These are phyloP conservation scores for Mycena vulgaris DNA, from an alignment of 768 basidiomycete species.

Conservation along the genomic window DNA sequence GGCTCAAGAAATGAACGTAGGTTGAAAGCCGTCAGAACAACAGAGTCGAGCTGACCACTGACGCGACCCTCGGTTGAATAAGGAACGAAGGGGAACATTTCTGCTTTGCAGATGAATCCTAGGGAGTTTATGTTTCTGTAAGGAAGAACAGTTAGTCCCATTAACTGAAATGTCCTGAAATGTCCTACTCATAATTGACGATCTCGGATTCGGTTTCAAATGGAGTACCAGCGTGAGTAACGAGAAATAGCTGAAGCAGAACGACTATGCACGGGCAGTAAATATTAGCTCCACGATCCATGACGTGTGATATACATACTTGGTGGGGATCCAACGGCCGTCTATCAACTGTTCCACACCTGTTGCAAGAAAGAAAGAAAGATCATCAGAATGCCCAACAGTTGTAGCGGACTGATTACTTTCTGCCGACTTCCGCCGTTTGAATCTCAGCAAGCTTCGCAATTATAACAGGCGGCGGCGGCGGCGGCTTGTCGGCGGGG, in stretches of 20 bases:
- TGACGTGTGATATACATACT: background rate
- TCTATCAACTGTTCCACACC: conserved; percentile 2
- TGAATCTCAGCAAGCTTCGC: background rate
- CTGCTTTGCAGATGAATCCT: background rate
- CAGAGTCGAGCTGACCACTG: background rate
- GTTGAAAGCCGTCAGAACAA: background rate
- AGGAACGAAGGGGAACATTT: background rate
- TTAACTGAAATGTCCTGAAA: too few species aligned
- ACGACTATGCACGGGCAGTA: background rate
- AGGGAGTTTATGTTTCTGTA: background rate
- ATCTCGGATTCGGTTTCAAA: background rate
- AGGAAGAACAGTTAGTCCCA: too few species aligned
- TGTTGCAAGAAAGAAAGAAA: too few species aligned
- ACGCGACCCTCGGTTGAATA: background rate
- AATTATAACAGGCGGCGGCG: background rate
- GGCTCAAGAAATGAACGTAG: background rate
- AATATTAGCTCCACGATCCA: too few species aligned
- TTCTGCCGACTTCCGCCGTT: background rate
- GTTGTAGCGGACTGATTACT: background rate
- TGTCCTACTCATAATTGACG: background rate
- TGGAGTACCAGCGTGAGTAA: background rate
- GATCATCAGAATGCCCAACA: background rate
- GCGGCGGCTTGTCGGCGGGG: background rate
- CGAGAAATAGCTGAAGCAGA: background rate
- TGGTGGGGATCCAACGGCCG: conserved; percentile 6